phyloP scores from a whole-genome alignment of 768 basidiomycete species.

The Serpula lacrymans region DNA sequence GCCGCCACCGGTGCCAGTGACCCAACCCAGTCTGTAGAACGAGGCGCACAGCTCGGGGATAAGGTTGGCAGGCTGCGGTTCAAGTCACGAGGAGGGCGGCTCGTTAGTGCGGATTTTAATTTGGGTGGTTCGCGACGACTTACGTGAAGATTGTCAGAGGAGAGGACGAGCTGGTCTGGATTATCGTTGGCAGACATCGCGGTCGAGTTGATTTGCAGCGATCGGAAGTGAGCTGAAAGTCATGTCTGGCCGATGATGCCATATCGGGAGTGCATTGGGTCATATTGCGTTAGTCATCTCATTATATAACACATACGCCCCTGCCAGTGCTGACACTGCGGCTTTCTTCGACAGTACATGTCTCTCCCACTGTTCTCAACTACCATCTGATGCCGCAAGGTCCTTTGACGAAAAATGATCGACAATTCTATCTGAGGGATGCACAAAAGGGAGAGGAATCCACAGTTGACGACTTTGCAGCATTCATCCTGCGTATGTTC shows the following conservation, averaged over 20 bases:
- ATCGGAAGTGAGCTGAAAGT: too few relatives aligned
- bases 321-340: too few relatives aligned
- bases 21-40: conserved; percentile 89
- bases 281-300: too few relatives aligned
- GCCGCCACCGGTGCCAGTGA: conserved; percentile 85
- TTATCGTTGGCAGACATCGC: too few relatives aligned
- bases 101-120: too few relatives aligned
- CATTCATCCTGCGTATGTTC: conserved; percentile 19
- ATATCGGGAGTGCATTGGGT: too few relatives aligned
- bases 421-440: neutral
- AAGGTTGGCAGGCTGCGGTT: conserved; percentile 77
- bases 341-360: too few relatives aligned
- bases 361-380: conserved; percentile 1
- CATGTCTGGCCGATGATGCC: too few relatives aligned
- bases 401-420: neutral
- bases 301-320: too few relatives aligned
- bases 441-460: conserved; percentile 2
- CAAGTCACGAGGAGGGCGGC: neutral
- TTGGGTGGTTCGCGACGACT: too few relatives aligned
- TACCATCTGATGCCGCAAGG: neutral
- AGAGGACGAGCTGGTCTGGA: conserved; percentile 61
- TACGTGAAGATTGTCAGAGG: conserved; percentile 62
- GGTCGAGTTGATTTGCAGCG: too few relatives aligned
- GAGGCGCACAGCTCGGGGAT: conserved; percentile 82
- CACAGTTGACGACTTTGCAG: conserved; percentile 28